phyloP scores from a whole-genome alignment of 257 asterid species.

The Eustoma russellianum region DNA sequence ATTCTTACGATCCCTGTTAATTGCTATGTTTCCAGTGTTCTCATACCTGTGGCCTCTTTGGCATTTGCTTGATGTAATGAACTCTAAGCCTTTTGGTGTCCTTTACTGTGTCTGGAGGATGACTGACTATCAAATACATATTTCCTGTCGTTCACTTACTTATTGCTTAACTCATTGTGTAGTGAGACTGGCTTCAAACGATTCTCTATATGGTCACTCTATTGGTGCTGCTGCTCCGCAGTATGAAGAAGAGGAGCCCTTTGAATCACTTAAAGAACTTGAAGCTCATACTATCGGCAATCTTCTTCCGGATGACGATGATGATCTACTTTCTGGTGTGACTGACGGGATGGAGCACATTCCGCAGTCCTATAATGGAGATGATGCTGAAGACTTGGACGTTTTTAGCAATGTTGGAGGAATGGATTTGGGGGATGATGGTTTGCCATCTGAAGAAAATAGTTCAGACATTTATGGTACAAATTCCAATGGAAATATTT shows the following conservation, averaged over 20 bases:
- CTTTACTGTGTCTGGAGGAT: not conserved
- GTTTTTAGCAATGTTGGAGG: constrained; percentile 93
- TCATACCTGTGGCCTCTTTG: not conserved
- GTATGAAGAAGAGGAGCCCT: constrained; percentile 67
- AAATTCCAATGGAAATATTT: constrained; percentile 33
- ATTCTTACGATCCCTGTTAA: not conserved
- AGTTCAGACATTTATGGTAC: constrained; percentile 38
- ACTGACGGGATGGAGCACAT: constrained; percentile 67
- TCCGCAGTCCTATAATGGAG: constrained; percentile 30
- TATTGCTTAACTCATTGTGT: constrained; percentile 17
- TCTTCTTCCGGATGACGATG: constrained; percentile 94
- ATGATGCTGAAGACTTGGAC: constrained; percentile 72
- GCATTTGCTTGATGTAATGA: not conserved
- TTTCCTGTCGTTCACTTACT: no score
- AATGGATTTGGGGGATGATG: constrained; percentile 91
- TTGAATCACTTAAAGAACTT: constrained; percentile 81
- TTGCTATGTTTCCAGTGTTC: not conserved
- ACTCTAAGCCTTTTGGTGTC: not conserved
- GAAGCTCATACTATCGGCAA: constrained; percentile 95
- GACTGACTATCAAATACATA: no score
- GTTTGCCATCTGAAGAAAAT: constrained; percentile 32
- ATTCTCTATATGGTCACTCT: constrained; percentile 52
- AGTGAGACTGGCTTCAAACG: constrained; percentile 59
- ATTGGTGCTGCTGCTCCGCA: constrained; percentile 57
- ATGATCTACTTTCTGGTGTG: constrained; percentile 89